These are phyloP conservation scores for Steccherinum ochraceum DNA, from an alignment of 768 basidiomycete species.

Conservation along the genomic window DNA sequence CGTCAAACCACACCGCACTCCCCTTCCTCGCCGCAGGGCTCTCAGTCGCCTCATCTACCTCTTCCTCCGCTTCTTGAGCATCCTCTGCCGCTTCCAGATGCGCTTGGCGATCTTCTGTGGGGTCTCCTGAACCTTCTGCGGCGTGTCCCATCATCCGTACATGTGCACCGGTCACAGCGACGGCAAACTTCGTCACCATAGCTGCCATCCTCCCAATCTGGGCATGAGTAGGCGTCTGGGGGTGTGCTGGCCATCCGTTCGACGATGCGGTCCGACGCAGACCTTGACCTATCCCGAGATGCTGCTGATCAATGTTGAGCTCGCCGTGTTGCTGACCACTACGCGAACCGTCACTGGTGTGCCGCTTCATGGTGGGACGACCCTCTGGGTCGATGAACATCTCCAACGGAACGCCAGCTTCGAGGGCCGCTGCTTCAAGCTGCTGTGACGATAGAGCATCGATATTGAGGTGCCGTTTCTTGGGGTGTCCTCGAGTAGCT, in stretches of 20 bases:
- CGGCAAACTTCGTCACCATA: slow-evolving; percentile 45
- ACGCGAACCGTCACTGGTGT: neutral
- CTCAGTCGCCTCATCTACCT: neutral
- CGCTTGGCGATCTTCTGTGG: neutral
- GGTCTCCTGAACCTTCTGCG: neutral
- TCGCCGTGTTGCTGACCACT: neutral
- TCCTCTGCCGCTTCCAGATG: slow-evolving; percentile 5
- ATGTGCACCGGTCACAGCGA: slow-evolving; percentile 29
- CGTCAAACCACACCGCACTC: neutral
- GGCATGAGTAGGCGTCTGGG: slow-evolving; percentile 42
- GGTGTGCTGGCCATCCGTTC: slow-evolving; percentile 16
- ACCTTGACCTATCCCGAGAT: slow-evolving; percentile 2
- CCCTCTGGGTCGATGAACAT: slow-evolving; percentile 27
- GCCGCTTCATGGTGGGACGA: neutral
- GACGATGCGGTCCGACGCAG: slow-evolving; percentile 7
- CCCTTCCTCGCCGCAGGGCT: neutral
- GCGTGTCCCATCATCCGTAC: slow-evolving; percentile 12
- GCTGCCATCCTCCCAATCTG: slow-evolving; percentile 52
- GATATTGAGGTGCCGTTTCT: slow-evolving; percentile 56
- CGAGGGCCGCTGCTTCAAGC: slow-evolving; percentile 57
- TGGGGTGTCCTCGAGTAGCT: slow-evolving; percentile 19
- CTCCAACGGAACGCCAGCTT: slow-evolving; percentile 57
- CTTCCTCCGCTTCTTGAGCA: slow-evolving; percentile 5
- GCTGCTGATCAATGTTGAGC: neutral
- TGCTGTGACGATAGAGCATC: slow-evolving; percentile 49